A percentile compares a stretch with the other conserved stretches of the same genome.
Evolutionary conservation across 306 rosid genomes (phyloP).

Genomic region (Vigna reflexopilosa): DNA sequence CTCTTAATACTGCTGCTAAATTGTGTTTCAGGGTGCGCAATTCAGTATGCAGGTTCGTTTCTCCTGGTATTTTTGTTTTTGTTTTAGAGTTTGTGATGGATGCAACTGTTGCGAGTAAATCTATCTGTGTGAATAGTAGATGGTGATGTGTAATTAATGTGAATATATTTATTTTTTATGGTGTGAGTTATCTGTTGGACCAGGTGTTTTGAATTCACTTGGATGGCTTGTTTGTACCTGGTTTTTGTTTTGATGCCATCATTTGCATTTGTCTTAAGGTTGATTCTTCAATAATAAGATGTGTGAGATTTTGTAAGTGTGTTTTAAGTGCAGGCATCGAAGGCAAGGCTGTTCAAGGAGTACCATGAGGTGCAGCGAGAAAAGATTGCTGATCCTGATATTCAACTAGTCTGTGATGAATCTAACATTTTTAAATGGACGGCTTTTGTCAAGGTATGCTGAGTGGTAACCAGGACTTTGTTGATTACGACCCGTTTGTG

Average conservation of each 20-base stretch:
- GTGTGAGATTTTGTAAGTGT: not conserved
- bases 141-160: not conserved
- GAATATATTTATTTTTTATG: not conserved
- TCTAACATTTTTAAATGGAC: conserved; percentile 95
- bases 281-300: not conserved
- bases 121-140: not conserved
- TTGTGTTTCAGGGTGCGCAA: conserved; percentile 10
- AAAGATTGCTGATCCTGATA: conserved; percentile 90
- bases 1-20: conserved; percentile 33
- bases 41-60: conserved; percentile 71
- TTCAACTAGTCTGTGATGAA: conserved; percentile 88
- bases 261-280: not conserved
- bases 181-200: not conserved
- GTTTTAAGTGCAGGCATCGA: conserved; percentile 66
- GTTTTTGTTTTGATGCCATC: conserved; percentile 13
- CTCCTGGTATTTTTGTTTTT: not conserved
- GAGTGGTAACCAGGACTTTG: not conserved
- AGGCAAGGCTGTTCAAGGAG: conserved; percentile 96
- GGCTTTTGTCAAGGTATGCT: conserved; percentile 80
- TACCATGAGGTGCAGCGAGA: conserved; percentile 96
- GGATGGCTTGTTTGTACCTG: not conserved
- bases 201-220: conserved; percentile 26
- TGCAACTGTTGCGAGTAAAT: conserved; percentile 13
- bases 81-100: not conserved
- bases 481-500: not conserved